phyloP scores from a whole-genome alignment of 768 basidiomycete species.

The Gautieria morchelliformis region DNA sequence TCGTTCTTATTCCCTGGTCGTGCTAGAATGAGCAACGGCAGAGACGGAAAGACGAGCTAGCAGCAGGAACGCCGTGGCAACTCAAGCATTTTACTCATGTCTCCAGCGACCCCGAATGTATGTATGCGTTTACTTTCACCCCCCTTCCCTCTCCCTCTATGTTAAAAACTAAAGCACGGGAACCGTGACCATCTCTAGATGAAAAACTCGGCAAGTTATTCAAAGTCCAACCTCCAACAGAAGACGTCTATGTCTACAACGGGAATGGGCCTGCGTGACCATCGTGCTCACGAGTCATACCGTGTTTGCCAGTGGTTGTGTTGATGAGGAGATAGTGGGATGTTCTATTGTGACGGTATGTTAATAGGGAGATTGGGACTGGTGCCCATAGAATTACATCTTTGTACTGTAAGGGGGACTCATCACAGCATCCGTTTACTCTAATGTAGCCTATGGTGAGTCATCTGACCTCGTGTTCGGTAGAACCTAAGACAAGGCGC shows the following conservation, averaged over 20 bases:
- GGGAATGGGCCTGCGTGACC: conserved; percentile 12
- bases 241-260: conserved; percentile 68
- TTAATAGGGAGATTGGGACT: not conserved
- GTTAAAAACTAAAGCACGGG: not conserved
- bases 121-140: conserved; percentile 19
- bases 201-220: conserved; percentile 54
- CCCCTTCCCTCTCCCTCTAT: not conserved
- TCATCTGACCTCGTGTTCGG: too few relatives aligned
- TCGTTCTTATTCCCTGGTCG: not conserved
- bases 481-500: too few relatives aligned
- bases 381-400: not conserved
- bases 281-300: not conserved
- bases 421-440: too few relatives aligned
- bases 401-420: not conserved
- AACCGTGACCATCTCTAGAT: conserved; percentile 30
- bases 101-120: conserved; percentile 65
- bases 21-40: conserved; percentile 86
- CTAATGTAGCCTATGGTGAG: too few relatives aligned
- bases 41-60: conserved; percentile 69
- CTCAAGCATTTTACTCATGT: conserved; percentile 69
- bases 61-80: conserved; percentile 63
- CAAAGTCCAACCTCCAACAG: conserved; percentile 56
- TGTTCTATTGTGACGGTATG: not conserved
- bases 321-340: not conserved
- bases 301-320: not conserved